These are phyloP conservation scores for Penicillium polonicum DNA, from an alignment of 2,329 filamentous ascomycete genomes.

Conservation along the genomic window DNA sequence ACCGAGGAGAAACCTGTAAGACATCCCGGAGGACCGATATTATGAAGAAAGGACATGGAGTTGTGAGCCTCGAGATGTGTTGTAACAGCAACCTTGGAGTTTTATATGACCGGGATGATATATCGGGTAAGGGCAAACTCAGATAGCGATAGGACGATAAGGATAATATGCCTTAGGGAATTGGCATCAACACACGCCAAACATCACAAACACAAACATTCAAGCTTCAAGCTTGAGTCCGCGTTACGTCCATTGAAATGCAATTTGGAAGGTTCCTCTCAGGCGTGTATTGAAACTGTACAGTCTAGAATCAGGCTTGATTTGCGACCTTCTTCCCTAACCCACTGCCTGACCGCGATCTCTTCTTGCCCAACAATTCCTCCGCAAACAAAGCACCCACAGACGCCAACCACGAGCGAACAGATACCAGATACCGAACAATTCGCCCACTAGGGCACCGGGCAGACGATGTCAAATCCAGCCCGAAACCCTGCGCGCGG, in stretches of 20 bases:
- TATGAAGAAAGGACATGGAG: not conserved
- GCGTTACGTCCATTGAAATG: not conserved
- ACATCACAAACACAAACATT: constrained; percentile 13
- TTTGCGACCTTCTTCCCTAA: not conserved
- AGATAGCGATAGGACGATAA: constrained; percentile 10
- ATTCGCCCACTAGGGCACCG: constrained; percentile 12
- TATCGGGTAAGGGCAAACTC: not conserved
- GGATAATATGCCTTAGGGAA: not conserved
- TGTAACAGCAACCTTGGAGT: not conserved
- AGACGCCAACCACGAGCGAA: not conserved
- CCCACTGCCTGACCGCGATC: not conserved
- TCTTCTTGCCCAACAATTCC: not conserved
- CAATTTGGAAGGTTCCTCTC: not conserved
- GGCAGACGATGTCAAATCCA: constrained; percentile 29
- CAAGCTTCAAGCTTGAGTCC: constrained; percentile 8
- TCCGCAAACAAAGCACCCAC: not conserved
- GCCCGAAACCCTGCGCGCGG: constrained; percentile 36
- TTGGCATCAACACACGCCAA: constrained; percentile 1
- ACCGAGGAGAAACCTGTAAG: not conserved
- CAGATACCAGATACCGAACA: not conserved
- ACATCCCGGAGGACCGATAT: no score
- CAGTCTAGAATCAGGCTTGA: not conserved
- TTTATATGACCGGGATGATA: not conserved
- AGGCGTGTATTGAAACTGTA: not conserved
- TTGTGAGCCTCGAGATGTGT: not conserved